phyloP scores from a whole-genome alignment of 1,139 yeast species.

The Scheffersomyces titani region DNA sequence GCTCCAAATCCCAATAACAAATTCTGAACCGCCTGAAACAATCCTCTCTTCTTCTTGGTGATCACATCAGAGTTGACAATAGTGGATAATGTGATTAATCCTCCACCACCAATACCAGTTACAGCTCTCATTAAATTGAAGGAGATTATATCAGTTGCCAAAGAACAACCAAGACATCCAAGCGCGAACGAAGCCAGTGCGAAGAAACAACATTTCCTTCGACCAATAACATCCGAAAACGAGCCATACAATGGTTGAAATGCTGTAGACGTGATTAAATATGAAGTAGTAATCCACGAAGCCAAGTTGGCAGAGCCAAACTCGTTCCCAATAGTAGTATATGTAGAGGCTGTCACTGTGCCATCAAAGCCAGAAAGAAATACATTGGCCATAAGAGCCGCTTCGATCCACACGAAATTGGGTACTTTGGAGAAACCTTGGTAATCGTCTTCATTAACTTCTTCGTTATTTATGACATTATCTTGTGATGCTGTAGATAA shows the following conservation, averaged over 20 bases:
- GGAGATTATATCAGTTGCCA: conserved; percentile 9
- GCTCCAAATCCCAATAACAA: conserved; percentile 26
- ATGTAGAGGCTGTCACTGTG: conserved; percentile 14
- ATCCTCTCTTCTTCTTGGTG: conserved; percentile 25
- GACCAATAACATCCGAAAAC: conserved; percentile 53
- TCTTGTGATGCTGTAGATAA: conserved; percentile 1
- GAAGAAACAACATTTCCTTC: conserved; percentile 34
- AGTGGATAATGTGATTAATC: conserved; percentile 27
- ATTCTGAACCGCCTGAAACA: conserved; percentile 29
- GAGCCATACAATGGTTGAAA: conserved; percentile 49
- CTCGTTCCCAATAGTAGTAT: conserved; percentile 18
- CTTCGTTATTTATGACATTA: conserved; percentile 2
- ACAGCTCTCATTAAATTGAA: conserved; percentile 19
- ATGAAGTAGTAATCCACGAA: conserved; percentile 43
- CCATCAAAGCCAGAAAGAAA: conserved; percentile 19
- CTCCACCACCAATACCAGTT: conserved; percentile 38
- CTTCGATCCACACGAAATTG: conserved; percentile 22
- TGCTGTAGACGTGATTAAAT: conserved; percentile 31
- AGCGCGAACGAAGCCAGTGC: conserved; percentile 21
- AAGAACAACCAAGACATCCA: conserved; percentile 12
- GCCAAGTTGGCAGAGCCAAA: conserved; percentile 35
- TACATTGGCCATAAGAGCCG: conserved; percentile 24
- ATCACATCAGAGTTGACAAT: conserved; percentile 31
- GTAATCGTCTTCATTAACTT: conserved; percentile 1
- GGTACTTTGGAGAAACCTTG: conserved; percentile 12